Percentiles rank a stretch among this genome's conserved stretches.
Evolutionary conservation across 805 yeast genomes (phyloP).

Genomic region (Ogataea methanolica): DNA sequence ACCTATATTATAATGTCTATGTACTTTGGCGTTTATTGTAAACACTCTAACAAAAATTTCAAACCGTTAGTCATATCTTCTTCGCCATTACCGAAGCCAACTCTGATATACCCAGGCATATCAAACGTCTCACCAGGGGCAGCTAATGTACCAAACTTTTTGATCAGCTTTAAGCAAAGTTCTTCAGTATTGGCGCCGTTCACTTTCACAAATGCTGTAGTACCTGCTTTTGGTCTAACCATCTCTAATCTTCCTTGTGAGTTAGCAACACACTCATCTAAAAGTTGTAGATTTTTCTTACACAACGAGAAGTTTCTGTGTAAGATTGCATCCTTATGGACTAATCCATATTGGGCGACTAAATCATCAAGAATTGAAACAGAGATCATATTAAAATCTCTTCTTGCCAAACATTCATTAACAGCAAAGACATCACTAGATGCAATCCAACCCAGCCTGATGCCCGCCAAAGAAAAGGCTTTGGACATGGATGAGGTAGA

Average conservation of each 20-base stretch:
- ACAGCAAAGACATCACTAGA: constrained; percentile 30
- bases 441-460: constrained; percentile 50
- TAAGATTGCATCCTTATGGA: constrained; percentile 31
- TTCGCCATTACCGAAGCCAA: constrained; percentile 45
- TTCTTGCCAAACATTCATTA: constrained; percentile 31
- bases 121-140: constrained; percentile 50
- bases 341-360: constrained; percentile 39
- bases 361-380: constrained; percentile 43
- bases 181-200: constrained; percentile 27
- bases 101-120: constrained; percentile 37
- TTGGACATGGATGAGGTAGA: constrained; percentile 51
- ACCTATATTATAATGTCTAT: neutral
- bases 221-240: constrained; percentile 44
- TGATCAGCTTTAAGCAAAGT: constrained; percentile 35
- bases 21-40: neutral
- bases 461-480: constrained; percentile 49
- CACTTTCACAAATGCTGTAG: constrained; percentile 40
- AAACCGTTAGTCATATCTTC: constrained; percentile 34
- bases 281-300: constrained; percentile 29
- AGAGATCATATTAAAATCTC: constrained; percentile 50
- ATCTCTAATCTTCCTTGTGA: constrained; percentile 33
- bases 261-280: constrained; percentile 31
- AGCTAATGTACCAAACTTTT: constrained; percentile 30
- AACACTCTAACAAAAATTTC: neutral
- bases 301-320: constrained; percentile 38